phyloP scores from a whole-genome alignment of 768 basidiomycete genomes.

The Guyanaporus albipodus region DNA sequence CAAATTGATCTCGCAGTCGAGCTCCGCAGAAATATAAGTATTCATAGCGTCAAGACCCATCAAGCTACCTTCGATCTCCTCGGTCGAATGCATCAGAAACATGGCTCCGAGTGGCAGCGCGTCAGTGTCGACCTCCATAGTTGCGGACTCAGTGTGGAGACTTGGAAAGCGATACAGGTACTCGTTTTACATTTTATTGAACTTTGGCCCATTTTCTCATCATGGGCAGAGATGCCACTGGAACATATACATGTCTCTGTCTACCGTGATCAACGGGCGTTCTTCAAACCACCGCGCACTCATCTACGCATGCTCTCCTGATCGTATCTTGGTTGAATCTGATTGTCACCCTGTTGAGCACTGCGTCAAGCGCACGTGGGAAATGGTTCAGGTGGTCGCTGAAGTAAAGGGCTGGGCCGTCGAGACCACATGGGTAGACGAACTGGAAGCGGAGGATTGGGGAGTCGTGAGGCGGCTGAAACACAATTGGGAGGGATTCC shows the following conservation, averaged over 20 bases:
- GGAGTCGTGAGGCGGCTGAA: slow-evolving; percentile 66
- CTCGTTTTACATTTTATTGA: slow-evolving; percentile 4
- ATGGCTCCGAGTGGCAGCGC: slow-evolving; percentile 52
- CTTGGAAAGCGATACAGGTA: slow-evolving; percentile 74
- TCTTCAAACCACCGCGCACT: slow-evolving; percentile 60
- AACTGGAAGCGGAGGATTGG: slow-evolving; percentile 39
- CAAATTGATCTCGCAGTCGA: slow-evolving; percentile 87
- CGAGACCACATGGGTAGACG: slow-evolving; percentile 54
- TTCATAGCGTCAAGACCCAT: slow-evolving; percentile 84
- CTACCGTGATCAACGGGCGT: slow-evolving; percentile 78
- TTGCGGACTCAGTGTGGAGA: slow-evolving; percentile 78
- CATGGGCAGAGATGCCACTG: slow-evolving; percentile 53
- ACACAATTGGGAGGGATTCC: slow-evolving; percentile 68
- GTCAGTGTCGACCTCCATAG: slow-evolving; percentile 90
- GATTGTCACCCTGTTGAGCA: slow-evolving; percentile 70
- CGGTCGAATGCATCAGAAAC: slow-evolving; percentile 50
- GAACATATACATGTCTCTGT: slow-evolving; percentile 86
- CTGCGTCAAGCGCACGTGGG: slow-evolving; percentile 64
- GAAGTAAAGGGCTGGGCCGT: slow-evolving; percentile 73
- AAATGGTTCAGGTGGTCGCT: slow-evolving; percentile 70
- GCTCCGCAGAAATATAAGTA: slow-evolving; percentile 68
- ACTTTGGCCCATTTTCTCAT: slow-evolving; percentile 7
- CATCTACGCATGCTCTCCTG: slow-evolving; percentile 56
- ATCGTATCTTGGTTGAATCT: slow-evolving; percentile 81
- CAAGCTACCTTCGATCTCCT: slow-evolving; percentile 67